Conservation (phyloP, 805 yeast genomes). For the Candida qinlingensis region DNA sequence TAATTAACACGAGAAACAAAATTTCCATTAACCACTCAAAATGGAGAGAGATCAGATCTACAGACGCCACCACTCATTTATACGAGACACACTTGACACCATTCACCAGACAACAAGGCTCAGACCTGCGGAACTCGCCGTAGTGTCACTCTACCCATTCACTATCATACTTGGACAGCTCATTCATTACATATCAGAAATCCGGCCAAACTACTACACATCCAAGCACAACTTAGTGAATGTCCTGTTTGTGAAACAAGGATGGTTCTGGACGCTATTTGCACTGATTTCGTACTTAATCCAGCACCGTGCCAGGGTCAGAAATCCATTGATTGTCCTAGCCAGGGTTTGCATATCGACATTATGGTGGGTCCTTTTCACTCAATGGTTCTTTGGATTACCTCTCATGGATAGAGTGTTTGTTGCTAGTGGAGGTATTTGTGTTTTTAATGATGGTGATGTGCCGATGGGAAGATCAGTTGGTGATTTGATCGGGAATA, state of each 20-base stretch:
- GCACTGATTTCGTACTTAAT: slow-evolving; percentile 28
- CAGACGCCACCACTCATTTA: slow-evolving; percentile 1
- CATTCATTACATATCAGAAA: slow-evolving; percentile 28
- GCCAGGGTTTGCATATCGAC: slow-evolving; percentile 33
- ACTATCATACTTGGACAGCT: slow-evolving; percentile 50
- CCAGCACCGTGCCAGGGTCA: slow-evolving; percentile 13
- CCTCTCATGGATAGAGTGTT: slow-evolving; percentile 90
- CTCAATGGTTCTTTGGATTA: slow-evolving; percentile 79
- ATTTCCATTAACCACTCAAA: neutral
- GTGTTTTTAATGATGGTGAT: slow-evolving; percentile 55
- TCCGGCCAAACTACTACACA: slow-evolving; percentile 27
- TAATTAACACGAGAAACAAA: neutral
- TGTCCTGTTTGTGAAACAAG: slow-evolving; percentile 72
- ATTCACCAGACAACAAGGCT: slow-evolving; percentile 6
- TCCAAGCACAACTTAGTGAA: slow-evolving; percentile 70
- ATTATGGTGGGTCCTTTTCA: slow-evolving; percentile 76
- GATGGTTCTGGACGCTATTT: slow-evolving; percentile 86
- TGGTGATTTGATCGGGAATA: slow-evolving; percentile 46
- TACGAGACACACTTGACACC: neutral
- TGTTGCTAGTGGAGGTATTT: slow-evolving; percentile 75
- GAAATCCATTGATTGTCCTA: slow-evolving; percentile 5
- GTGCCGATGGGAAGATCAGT: slow-evolving; percentile 58
- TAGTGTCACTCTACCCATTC: slow-evolving; percentile 29
- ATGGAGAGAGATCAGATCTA: slow-evolving; percentile 6
- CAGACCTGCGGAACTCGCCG: slow-evolving; percentile 9